Conservation (phyloP, 2,329 filamentous ascomycete genomes). For the Curvularia sp. region DNA sequence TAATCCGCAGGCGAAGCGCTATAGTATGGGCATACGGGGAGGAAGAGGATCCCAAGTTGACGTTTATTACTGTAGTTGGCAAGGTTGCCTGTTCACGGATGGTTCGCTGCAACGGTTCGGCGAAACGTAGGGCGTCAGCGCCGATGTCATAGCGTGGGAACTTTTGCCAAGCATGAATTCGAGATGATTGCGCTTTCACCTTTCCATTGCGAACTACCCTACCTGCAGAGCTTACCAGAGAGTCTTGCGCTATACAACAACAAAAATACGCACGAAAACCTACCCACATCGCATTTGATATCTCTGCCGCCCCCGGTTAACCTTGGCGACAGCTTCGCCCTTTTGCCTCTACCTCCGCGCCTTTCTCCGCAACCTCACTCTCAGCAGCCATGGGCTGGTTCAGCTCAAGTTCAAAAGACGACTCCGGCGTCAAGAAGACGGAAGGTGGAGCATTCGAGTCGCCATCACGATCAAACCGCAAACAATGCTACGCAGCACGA, state of each 20-base stretch:
- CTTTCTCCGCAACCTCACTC: conserved; percentile 20
- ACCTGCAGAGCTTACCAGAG: not conserved
- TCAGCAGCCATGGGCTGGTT: conserved; percentile 61
- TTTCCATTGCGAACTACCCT: conserved; percentile 1
- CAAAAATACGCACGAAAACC: not conserved
- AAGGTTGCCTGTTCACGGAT: conserved; percentile 30
- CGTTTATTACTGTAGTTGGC: conserved; percentile 8
- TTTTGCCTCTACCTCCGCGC: conserved; percentile 10
- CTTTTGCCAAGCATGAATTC: conserved; percentile 31
- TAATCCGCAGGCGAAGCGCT: conserved; percentile 31
- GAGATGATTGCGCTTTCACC: conserved; percentile 16
- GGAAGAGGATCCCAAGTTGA: conserved; percentile 13
- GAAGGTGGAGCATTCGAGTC: conserved; percentile 69
- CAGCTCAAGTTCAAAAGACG: conserved; percentile 52
- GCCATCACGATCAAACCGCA: conserved; percentile 82
- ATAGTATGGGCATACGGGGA: conserved; percentile 28
- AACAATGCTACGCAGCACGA: conserved; percentile 86
- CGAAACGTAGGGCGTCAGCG: conserved; percentile 24
- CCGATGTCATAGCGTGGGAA: conserved; percentile 28
- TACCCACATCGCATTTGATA: not conserved
- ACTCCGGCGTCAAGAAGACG: conserved; percentile 52
- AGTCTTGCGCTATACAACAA: not conserved
- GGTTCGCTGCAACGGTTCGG: conserved; percentile 20
- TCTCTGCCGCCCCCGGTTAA: conserved; percentile 1
- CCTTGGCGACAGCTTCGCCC: conserved; percentile 14